Conservation (phyloP, 345 rosid species). For the Garcia nutans region DNA sequence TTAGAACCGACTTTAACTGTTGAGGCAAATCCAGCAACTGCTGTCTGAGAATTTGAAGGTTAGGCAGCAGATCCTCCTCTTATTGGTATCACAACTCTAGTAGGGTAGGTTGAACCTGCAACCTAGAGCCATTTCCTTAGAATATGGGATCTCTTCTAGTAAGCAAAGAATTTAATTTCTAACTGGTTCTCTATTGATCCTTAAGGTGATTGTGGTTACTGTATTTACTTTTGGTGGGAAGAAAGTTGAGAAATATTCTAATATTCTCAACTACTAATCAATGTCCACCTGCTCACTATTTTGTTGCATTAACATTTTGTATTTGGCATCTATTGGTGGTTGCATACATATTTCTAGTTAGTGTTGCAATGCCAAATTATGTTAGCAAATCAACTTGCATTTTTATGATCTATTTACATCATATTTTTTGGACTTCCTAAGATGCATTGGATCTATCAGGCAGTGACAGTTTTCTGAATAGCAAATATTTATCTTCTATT, state of each 20-base stretch:
- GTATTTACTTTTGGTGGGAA: background rate
- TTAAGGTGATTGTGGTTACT: background rate
- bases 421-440: too few relatives aligned
- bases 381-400: background rate
- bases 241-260: background rate
- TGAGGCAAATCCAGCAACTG: background rate
- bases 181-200: background rate
- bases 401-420: too few relatives aligned
- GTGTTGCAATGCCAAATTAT: background rate
- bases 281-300: background rate
- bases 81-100: background rate
- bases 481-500: background rate
- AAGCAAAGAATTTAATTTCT: background rate
- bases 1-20: background rate
- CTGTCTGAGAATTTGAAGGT: background rate
- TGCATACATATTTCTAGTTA: background rate
- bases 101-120: background rate
- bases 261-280: background rate
- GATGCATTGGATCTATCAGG: background rate
- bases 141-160: background rate
- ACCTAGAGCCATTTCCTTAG: background rate
- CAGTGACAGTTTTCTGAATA: background rate
- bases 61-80: background rate
- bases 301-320: background rate
- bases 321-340: background rate